Evolutionary conservation across 169 alveolate genomes (phyloP), one percentile per base, ranked within the genome.

Genomic region (Ophryocystis elektroscirrha): DNA sequence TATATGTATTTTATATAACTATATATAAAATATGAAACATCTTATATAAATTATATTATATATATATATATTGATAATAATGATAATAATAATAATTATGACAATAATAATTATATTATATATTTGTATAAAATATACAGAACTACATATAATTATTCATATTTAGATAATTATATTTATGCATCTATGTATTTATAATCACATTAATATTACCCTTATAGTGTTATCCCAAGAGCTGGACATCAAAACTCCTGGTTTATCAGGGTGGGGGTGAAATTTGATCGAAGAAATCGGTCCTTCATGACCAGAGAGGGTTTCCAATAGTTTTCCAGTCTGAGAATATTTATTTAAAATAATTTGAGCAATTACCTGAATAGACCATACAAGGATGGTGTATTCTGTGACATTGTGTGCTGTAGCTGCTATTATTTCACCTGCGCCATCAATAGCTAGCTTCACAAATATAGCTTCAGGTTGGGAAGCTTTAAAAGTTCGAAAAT

Each of bases 351-450:
- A 15, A 12, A 42, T 9, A 9, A 39, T 42, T 42, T 7, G 18
- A 7, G n/a, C 38, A 15, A 12, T n/a, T 12, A n/a, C 38, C 18
- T 20, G 46, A 12, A 50, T 48, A n/a, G 46, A 43, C 71, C 71
- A 62, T 7, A 55, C 60, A 45, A 43, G 51, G 30, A 30, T 62
- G 3, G 71, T 30, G 30, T n/a, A 62, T n/a, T n/a, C n/a, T 23
- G 24, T 23, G 53, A 46, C 87, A 41, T 95, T 97, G 43, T 71
- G 61, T 7, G 89, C 76, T n/a, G 97, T 97, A 0, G 96, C 97
- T 12, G 87, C 87, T 0, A 89, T 88, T n/a, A 93, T 60, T 48
- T 86, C 95, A 1, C 97, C 97, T 20, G 91, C 75, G 18, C 76
- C 56, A 48, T 93, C 97, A 19, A 93, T 88, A 32, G 90, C 76